Evolutionary conservation across 306 rosid genomes (phyloP).

Genomic region (Cicer judaicum): DNA sequence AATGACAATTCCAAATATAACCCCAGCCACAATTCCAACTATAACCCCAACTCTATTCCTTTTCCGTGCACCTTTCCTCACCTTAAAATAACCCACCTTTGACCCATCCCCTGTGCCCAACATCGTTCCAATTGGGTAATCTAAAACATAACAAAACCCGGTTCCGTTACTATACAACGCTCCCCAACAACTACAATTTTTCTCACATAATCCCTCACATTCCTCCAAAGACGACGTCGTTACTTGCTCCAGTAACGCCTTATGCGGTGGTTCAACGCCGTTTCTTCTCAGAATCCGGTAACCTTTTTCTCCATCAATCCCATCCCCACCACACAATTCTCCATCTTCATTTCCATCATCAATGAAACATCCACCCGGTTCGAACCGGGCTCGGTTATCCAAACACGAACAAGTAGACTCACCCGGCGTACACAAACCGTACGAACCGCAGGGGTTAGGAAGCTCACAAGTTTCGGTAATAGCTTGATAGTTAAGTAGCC

Average conservation of each 20-base stretch:
- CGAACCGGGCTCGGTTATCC: conserved; percentile 58
- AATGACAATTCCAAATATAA: conserved; percentile 35
- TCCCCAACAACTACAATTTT: conserved; percentile 86
- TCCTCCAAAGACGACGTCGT: conserved; percentile 57
- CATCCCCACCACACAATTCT: conserved; percentile 56
- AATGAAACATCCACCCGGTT: conserved; percentile 51
- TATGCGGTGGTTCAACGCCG: conserved; percentile 72
- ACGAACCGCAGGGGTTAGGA: conserved; percentile 78
- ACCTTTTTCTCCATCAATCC: conserved; percentile 33
- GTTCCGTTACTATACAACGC: conserved; percentile 61
- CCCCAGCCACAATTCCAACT: conserved; percentile 37
- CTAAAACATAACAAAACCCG: conserved; percentile 74
- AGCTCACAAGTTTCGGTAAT: conserved; percentile 67
- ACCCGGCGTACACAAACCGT: conserved; percentile 74
- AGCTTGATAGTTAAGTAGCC: conserved; percentile 67
- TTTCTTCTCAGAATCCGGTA: conserved; percentile 57
- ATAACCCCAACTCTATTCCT: conserved; percentile 47
- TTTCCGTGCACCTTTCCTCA: conserved; percentile 48
- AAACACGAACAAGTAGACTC: conserved; percentile 72
- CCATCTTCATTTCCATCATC: conserved; percentile 45
- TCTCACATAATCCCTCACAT: conserved; percentile 67
- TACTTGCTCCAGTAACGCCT: conserved; percentile 52
- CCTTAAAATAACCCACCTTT: conserved; percentile 82
- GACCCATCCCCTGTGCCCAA: conserved; percentile 59
- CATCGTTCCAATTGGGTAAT: conserved; percentile 66